Conservation (phyloP, 1,284 basidiomycete genomes). For the Hymenochaete sp. region DNA sequence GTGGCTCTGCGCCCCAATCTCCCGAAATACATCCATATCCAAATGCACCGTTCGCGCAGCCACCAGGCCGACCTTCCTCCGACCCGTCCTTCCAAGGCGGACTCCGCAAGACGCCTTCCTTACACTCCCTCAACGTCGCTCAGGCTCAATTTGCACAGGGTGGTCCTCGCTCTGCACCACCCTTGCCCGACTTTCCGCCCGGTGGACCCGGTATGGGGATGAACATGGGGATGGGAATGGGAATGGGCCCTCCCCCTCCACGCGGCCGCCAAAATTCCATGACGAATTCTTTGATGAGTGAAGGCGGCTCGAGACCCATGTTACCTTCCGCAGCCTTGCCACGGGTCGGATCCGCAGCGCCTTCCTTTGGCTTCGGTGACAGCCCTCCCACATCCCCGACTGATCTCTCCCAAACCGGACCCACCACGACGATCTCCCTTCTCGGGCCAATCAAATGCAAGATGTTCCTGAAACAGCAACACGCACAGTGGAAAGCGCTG, state of each 20-base stretch:
- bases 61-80: conserved; percentile 30
- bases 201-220: neutral
- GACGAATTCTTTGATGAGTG: conserved; percentile 22
- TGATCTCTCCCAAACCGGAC: conserved; percentile 46
- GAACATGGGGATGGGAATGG: too few relatives aligned
- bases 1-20: too few relatives aligned
- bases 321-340: conserved; percentile 54
- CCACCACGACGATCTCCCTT: conserved; percentile 64
- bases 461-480: conserved; percentile 91
- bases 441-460: conserved; percentile 98
- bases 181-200: conserved; percentile 21
- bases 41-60: conserved; percentile 19
- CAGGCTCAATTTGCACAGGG: conserved; percentile 40
- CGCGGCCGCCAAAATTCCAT: conserved; percentile 26
- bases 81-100: conserved; percentile 31
- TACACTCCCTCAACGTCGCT: conserved; percentile 44
- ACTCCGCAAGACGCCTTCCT: conserved; percentile 52
- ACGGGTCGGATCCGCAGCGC: conserved; percentile 40
- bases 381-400: conserved; percentile 74
- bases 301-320: conserved; percentile 34
- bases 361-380: conserved; percentile 43
- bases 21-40: conserved; percentile 6
- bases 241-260: too few relatives aligned
- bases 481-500: conserved; percentile 94
- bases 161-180: conserved; percentile 31